These are phyloP conservation scores for Neonectria hederae DNA, from an alignment of 2,329 filamentous ascomycete species.

Conservation along the genomic window DNA sequence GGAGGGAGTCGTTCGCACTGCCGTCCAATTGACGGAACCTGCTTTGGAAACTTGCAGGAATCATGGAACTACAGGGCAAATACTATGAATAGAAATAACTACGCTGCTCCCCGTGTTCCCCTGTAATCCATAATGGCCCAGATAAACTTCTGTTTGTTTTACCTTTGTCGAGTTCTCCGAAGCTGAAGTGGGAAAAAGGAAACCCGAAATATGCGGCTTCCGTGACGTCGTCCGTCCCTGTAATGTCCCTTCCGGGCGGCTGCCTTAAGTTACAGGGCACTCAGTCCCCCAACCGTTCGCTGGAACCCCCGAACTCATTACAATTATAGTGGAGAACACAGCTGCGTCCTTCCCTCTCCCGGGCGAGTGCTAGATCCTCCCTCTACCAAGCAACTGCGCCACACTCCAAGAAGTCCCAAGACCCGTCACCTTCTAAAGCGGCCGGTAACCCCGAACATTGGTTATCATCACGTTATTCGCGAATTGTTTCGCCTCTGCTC, in stretches of 20 bases:
- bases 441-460: constrained; percentile 32
- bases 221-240: not conserved
- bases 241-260: not conserved
- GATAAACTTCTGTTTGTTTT: not conserved
- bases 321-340: not conserved
- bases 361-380: not conserved
- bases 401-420: constrained; percentile 10
- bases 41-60: not conserved
- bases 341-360: not conserved
- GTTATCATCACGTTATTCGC: constrained; percentile 4
- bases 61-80: not conserved
- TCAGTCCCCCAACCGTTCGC: not conserved
- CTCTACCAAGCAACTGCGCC: constrained; percentile 12
- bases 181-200: not conserved
- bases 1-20: not conserved
- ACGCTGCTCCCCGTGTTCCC: not conserved
- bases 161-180: not conserved
- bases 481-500: not conserved
- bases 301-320: not conserved
- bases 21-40: not conserved
- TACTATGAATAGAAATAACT: not conserved
- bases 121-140: not conserved
- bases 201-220: not conserved
- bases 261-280: not conserved
- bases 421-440: constrained; percentile 5